Percentiles rank a stretch among this genome's conserved stretches.
These are phyloP conservation scores for Phytophthora sp. DNA, from an alignment of 352 stramenopile genomes.

Conservation along the genomic window DNA sequence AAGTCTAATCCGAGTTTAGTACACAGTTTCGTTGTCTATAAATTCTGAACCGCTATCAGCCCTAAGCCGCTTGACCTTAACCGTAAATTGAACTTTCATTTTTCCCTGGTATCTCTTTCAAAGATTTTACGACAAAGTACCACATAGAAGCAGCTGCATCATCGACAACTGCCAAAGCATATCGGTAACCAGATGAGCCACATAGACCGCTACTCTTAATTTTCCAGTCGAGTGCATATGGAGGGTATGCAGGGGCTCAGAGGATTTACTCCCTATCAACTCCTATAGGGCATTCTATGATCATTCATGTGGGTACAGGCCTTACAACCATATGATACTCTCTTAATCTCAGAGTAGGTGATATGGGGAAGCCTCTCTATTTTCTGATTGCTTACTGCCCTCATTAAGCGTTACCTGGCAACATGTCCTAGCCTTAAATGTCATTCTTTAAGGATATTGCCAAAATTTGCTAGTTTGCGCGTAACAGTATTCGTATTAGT, in stretches of 20 bases:
- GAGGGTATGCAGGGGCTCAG: constrained; percentile 14
- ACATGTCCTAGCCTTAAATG: constrained; percentile 19
- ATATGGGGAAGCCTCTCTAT: constrained; percentile 2
- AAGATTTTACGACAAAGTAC: background rate
- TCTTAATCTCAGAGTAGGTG: constrained; percentile 11
- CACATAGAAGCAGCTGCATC: constrained; percentile 17
- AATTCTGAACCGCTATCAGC: constrained; percentile 10
- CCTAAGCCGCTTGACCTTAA: constrained; percentile 5
- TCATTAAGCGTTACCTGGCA: constrained; percentile 10
- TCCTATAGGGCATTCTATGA: constrained; percentile 17
- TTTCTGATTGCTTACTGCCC: constrained; percentile 15
- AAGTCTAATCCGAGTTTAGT: background rate
- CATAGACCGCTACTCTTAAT: constrained; percentile 9
- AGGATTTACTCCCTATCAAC: background rate
- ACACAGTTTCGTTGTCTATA: background rate
- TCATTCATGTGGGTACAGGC: background rate
- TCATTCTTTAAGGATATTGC: constrained; percentile 9
- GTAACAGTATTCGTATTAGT: constrained; percentile 1
- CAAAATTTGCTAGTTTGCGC: constrained; percentile 2
- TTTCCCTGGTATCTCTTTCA: constrained; percentile 7
- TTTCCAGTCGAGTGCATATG: constrained; percentile 12
- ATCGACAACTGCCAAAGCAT: constrained; percentile 3
- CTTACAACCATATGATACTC: constrained; percentile 15
- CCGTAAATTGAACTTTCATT: background rate
- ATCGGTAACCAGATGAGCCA: constrained; percentile 2